These are phyloP conservation scores for Setomelanomma holmii DNA, from an alignment of 2,329 filamentous ascomycete species.

Conservation along the genomic window DNA sequence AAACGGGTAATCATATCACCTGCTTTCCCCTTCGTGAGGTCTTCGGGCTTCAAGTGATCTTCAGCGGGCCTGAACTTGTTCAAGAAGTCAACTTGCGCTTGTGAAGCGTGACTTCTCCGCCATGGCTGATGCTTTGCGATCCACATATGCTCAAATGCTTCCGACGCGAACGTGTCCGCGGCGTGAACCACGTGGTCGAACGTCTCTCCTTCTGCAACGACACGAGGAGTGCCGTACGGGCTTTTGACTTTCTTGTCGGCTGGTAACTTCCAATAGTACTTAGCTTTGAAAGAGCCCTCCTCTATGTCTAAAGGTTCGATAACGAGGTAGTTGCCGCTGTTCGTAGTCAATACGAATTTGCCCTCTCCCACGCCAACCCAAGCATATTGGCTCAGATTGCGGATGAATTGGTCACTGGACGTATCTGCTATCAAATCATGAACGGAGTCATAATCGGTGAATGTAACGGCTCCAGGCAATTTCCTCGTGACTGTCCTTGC, in stretches of 20 bases:
- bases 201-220: slow-evolving; percentile 69
- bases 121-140: slow-evolving; percentile 73
- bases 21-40: slow-evolving; percentile 80
- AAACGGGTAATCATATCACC: slow-evolving; percentile 92
- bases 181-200: slow-evolving; percentile 81
- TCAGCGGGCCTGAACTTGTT: slow-evolving; percentile 68
- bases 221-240: slow-evolving; percentile 72
- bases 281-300: slow-evolving; percentile 48
- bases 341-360: slow-evolving; percentile 73
- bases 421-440: slow-evolving; percentile 87
- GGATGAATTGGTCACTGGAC: slow-evolving; percentile 78
- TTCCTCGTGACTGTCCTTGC: slow-evolving; percentile 24
- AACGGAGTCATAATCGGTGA: slow-evolving; percentile 92
- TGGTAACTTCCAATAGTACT: slow-evolving; percentile 52
- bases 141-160: slow-evolving; percentile 70
- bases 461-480: slow-evolving; percentile 65
- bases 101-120: slow-evolving; percentile 70
- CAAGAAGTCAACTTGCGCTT: slow-evolving; percentile 70
- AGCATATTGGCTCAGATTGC: slow-evolving; percentile 73
- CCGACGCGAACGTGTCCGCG: slow-evolving; percentile 79
- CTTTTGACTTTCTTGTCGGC: slow-evolving; percentile 45
- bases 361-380: slow-evolving; percentile 82
- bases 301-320: slow-evolving; percentile 56
- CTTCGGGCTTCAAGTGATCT: slow-evolving; percentile 61
- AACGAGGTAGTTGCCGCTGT: slow-evolving; percentile 65